A percentile compares a stretch with the other conserved stretches of the same genome.
These are phyloP conservation scores for Ophidiomyces ophidiicola DNA, from an alignment of 2,329 filamentous ascomycete genomes.

Conservation along the genomic window DNA sequence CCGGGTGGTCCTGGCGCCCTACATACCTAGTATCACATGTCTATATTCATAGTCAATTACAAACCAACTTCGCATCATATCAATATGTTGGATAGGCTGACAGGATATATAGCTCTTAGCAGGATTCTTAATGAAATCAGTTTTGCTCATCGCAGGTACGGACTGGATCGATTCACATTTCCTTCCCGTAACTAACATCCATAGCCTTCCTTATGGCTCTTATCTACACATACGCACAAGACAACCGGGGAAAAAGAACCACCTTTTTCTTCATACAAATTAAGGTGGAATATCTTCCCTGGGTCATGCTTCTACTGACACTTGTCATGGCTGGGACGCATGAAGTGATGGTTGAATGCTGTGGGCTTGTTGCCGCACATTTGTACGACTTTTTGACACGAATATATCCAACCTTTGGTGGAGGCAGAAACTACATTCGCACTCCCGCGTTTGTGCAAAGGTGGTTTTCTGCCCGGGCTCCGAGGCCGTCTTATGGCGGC, in stretches of 20 bases:
- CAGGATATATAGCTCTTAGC: conserved; percentile 30
- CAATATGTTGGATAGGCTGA: conserved; percentile 18
- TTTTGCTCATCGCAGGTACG: conserved; percentile 31
- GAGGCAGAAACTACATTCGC: conserved; percentile 61
- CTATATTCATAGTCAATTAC: conserved; percentile 7
- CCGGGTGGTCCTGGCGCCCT: conserved; percentile 55
- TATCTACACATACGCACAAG: conserved; percentile 73
- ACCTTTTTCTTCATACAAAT: conserved; percentile 75
- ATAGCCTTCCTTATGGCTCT: conserved; percentile 65
- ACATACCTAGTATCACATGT: conserved; percentile 34
- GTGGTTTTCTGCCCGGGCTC: conserved; percentile 39
- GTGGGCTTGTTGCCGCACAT: conserved; percentile 78
- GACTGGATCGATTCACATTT: conserved; percentile 2
- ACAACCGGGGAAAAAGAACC: conserved; percentile 63
- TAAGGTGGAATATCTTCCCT: conserved; percentile 68
- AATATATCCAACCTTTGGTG: conserved; percentile 79
- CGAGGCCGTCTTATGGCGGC: conserved; percentile 28
- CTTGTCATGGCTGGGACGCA: conserved; percentile 53
- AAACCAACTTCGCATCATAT: not conserved
- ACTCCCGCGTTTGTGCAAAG: conserved; percentile 62
- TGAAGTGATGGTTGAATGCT: conserved; percentile 51
- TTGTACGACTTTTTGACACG: conserved; percentile 80
- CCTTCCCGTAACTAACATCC: conserved; percentile 34
- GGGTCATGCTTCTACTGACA: conserved; percentile 62
- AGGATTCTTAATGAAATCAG: conserved; percentile 26